phyloP scores from a whole-genome alignment of 108 stramenopile species.

The Ochromonas danica region DNA sequence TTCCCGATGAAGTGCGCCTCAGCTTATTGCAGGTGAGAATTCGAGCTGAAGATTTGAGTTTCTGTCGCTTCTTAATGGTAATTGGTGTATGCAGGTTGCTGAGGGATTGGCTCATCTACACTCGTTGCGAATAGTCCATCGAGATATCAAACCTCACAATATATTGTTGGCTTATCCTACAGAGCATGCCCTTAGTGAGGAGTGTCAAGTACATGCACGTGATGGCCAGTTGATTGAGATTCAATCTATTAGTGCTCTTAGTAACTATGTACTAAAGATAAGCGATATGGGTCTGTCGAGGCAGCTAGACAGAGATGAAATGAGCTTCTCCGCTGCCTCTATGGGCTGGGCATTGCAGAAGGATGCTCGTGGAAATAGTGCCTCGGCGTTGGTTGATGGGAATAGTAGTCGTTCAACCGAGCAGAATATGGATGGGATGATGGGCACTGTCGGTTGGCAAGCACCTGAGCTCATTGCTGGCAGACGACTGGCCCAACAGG shows the following conservation, averaged over 20 bases:
- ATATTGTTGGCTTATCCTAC: slow-evolving; percentile 67
- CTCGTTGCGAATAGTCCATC: slow-evolving; percentile 81
- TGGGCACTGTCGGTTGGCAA: slow-evolving; percentile 91
- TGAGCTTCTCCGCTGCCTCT: slow-evolving; percentile 23
- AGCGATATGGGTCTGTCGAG: slow-evolving; percentile 95
- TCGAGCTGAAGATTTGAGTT: too few relatives aligned
- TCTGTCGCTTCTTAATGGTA: too few relatives aligned
- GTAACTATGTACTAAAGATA: slow-evolving; percentile 52
- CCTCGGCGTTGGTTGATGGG: neutral
- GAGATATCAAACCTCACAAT: slow-evolving; percentile 81
- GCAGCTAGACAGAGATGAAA: slow-evolving; percentile 56
- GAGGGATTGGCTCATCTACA: slow-evolving; percentile 82
- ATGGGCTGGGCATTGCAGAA: neutral
- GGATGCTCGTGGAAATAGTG: neutral
- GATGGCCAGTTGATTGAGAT: neutral
- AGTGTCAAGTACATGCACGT: neutral
- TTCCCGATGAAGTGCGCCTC: neutral
- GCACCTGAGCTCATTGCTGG: slow-evolving; percentile 88
- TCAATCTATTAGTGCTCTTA: neutral
- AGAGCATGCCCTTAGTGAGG: neutral
- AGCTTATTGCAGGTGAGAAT: slow-evolving; percentile 1
- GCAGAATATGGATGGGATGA: slow-evolving; percentile 64
- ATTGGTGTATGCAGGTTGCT: too few relatives aligned
- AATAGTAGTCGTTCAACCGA: neutral
- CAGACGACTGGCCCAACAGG: slow-evolving; percentile 36